Percentiles rank a stretch among this genome's conserved stretches.
Conservation (phyloP, 176 grass and related monocot genomes). For the Alopecurus myosuroides region DNA sequence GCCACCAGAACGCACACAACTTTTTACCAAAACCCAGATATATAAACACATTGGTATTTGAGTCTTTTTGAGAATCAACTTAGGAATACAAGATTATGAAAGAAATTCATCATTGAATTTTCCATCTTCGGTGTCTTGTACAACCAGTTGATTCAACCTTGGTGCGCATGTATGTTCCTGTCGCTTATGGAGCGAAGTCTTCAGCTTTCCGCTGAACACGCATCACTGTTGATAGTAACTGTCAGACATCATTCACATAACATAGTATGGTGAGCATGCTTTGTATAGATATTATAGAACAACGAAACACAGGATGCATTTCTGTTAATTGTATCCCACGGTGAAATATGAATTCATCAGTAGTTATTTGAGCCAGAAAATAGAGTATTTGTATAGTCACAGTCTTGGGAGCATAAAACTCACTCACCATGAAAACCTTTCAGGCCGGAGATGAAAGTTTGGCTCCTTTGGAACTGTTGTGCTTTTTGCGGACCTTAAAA, state of each 20-base stretch:
- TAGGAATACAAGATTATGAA: neutral
- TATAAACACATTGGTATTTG: conserved; percentile 17
- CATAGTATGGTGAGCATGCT: conserved; percentile 48
- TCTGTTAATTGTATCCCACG: neutral
- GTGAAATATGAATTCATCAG: neutral
- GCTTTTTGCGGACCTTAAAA: conserved; percentile 65
- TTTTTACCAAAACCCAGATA: neutral
- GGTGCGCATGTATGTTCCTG: conserved; percentile 19
- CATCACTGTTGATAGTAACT: conserved; percentile 68
- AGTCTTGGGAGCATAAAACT: conserved; percentile 1
- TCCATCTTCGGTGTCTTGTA: neutral
- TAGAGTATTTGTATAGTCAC: no score
- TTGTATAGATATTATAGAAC: conserved; percentile 18
- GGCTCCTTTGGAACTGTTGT: conserved; percentile 75
- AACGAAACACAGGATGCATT: neutral
- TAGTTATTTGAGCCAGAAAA: no score
- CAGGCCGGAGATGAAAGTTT: conserved; percentile 54
- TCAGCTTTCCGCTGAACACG: conserved; percentile 47
- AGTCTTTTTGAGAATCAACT: neutral
- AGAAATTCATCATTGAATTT: conserved; percentile 56
- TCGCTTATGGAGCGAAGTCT: neutral
- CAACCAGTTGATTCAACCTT: neutral
- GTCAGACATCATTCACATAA: conserved; percentile 42
- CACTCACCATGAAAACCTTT: conserved; percentile 59
- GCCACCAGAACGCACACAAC: neutral